phyloP scores from a whole-genome alignment of 331 rosid genomes.

The Phaseolus coccineus region DNA sequence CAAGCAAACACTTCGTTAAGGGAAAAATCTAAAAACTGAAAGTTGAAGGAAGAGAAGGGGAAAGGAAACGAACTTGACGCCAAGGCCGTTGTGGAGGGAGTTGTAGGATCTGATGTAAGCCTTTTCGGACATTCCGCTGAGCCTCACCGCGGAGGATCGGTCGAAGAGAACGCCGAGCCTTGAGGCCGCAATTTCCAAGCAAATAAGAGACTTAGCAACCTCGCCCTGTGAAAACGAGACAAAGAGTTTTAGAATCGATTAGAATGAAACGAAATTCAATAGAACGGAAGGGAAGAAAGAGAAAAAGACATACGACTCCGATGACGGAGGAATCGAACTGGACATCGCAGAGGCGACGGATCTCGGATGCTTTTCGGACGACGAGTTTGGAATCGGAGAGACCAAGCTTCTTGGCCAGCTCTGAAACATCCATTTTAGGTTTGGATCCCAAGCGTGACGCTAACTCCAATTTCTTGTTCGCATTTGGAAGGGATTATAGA shows the following conservation, averaged over 20 bases:
- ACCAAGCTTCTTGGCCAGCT: constrained; percentile 65
- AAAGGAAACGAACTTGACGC: constrained; percentile 68
- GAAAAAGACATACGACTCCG: constrained; percentile 62
- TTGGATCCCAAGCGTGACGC: not conserved
- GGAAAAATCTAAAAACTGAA: no score
- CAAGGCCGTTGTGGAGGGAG: constrained; percentile 82
- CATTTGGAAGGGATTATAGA: not conserved
- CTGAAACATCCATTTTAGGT: constrained; percentile 67
- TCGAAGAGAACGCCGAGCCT: constrained; percentile 70
- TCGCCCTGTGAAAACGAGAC: constrained; percentile 60
- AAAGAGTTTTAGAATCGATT: not conserved
- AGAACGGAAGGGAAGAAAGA: no score
- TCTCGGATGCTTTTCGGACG: constrained; percentile 76
- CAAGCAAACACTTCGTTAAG: constrained; percentile 4
- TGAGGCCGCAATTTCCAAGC: constrained; percentile 84
- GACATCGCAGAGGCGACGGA: constrained; percentile 81
- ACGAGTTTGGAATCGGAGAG: constrained; percentile 66
- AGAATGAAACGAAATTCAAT: not conserved
- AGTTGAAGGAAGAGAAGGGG: not conserved
- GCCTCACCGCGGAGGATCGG: constrained; percentile 66
- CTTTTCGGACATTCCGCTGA: constrained; percentile 88
- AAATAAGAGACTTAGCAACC: constrained; percentile 81
- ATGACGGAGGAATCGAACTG: constrained; percentile 82
- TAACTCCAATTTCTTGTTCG: not conserved
- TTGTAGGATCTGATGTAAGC: constrained; percentile 85